Base-by-base conservation (phyloP, 257 asterid species). In the Solanum tacnaense region DNA sequence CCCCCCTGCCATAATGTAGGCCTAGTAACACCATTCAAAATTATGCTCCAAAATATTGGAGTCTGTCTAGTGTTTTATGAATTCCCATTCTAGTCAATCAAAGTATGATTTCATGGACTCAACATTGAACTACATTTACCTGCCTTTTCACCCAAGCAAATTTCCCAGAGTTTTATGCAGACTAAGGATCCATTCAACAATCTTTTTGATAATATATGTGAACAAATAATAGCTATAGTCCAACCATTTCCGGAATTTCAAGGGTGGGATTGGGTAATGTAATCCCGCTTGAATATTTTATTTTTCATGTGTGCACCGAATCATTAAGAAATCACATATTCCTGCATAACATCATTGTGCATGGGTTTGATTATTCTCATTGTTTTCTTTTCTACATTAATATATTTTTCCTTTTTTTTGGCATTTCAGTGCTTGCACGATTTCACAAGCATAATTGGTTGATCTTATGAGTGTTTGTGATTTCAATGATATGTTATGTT, bases 401-500 rank as follows among this genome's bases (percentile, higher is more conserved):
- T 81, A 18, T 5, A 58, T 18, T 29, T 5, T 81, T 52, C 2
- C 41, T 13, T 18, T 18, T 79, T 29, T 16, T 16, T 16, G 85
- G n/a, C 12, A 16, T 41, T 79, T 46, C 25, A 29, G 41, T 81
- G 68, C 27, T 46, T 86, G 49, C 18, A 44, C 9, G 52, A 86
- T 60, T 29, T 72, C 58, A 78, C 9, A 23, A 44, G 15, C 23
- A 7, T 79, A 79, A 29, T 84, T 87, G 36, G 62, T 70, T 86
- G 86, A 86, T 74, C 65, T 68, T 4, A 36, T 62, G 52, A 60
- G 4, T 71, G 68, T 36, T 46, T 31, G 39, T 81, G 84, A 27
- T 87, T 39, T 86, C 85, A 31, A 9, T 81, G 68, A 21, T 29
- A 56, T 87, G 49, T 87, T 90, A 73, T 87, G 34, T 71, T 85